Evolutionary conservation across 306 rosid genomes (phyloP).

Genomic region (Carpinus fangiana): DNA sequence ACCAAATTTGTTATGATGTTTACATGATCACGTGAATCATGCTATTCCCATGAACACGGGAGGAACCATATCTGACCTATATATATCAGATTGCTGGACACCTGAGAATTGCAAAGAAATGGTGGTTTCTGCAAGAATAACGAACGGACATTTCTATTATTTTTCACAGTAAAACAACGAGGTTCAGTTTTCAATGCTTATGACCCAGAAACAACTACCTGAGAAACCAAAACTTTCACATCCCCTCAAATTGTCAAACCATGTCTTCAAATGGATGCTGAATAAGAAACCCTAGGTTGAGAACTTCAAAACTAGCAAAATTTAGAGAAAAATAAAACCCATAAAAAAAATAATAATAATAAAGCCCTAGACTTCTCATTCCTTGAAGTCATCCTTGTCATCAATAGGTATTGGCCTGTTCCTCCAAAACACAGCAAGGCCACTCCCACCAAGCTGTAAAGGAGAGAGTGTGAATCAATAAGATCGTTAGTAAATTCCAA

Average conservation of each 20-base stretch:
- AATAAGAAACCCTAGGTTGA: background rate
- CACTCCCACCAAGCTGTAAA: constrained; percentile 90
- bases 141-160: background rate
- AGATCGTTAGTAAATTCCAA: background rate
- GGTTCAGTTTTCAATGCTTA: background rate
- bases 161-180: background rate
- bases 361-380: constrained; percentile 38
- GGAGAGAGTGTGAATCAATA: constrained; percentile 2
- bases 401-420: constrained; percentile 69
- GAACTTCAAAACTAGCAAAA: background rate
- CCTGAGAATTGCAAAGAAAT: no score
- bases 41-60: no score
- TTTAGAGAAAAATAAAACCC: background rate
- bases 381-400: constrained; percentile 93
- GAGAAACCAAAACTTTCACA: background rate
- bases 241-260: background rate
- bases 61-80: no score
- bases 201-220: background rate
- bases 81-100: no score
- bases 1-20: no score
- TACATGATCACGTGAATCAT: no score
- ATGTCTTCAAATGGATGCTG: background rate
- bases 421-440: constrained; percentile 91
- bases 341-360: background rate
- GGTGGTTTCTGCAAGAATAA: no score